phyloP scores from a whole-genome alignment of 768 basidiomycete genomes.

The Clavaria fumosa region DNA sequence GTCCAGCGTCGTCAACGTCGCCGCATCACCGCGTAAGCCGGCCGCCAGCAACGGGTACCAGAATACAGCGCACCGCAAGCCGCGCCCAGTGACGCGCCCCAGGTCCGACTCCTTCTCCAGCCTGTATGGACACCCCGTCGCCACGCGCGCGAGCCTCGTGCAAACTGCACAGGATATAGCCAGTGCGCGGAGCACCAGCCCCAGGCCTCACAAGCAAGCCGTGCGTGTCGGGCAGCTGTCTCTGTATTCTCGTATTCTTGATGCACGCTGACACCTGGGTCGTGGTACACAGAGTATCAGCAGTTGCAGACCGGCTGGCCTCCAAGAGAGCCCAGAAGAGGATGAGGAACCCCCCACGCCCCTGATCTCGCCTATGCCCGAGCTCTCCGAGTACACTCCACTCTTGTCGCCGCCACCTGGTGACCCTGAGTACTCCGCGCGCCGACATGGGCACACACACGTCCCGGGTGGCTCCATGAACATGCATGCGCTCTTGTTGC shows the following conservation, averaged over 20 bases:
- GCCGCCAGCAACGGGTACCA: conserved; percentile 3
- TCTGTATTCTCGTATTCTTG: too few species aligned
- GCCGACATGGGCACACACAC: conserved; percentile 20
- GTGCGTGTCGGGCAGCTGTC: too few species aligned
- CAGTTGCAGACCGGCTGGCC: too few species aligned
- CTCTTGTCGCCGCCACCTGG: too few species aligned
- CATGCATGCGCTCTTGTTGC: conserved; percentile 89
- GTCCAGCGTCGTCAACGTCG: conserved; percentile 19
- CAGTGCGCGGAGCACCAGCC: conserved; percentile 33
- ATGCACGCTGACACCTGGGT: too few species aligned
- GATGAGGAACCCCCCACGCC: too few species aligned
- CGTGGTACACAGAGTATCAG: too few species aligned
- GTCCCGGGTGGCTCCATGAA: conserved; percentile 76
- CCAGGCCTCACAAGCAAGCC: conserved; percentile 15
- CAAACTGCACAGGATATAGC: conserved; percentile 79
- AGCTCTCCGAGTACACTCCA: too few species aligned
- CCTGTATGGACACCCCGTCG: conserved; percentile 59
- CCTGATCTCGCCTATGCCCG: too few species aligned
- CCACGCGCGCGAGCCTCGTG: conserved; percentile 56
- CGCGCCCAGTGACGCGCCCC: conserved; percentile 17
- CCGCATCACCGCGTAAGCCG: conserved; percentile 20
- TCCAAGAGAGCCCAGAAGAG: too few species aligned
- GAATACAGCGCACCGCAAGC: conserved; percentile 1
- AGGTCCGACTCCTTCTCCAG: conserved; percentile 36
- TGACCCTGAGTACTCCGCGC: too few species aligned